These are phyloP conservation scores for Orbilia ellipsospora DNA, from an alignment of 2,329 filamentous ascomycete genomes.

Conservation along the genomic window DNA sequence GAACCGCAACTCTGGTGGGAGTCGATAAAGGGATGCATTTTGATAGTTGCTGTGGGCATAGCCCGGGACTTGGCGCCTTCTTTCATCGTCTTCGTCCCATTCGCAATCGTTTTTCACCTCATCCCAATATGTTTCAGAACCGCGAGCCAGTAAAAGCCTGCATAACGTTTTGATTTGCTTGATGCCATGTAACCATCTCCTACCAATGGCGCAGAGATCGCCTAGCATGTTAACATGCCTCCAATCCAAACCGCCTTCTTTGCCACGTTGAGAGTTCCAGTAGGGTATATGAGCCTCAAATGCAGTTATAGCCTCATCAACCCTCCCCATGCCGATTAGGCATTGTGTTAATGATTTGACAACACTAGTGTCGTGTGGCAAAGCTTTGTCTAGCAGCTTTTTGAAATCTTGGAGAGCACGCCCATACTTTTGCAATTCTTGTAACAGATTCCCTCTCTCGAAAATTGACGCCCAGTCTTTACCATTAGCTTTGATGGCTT, in stretches of 20 bases:
- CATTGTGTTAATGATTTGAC: constrained; percentile 61
- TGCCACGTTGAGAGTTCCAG: constrained; percentile 61
- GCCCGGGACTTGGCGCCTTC: constrained; percentile 70
- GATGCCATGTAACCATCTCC: constrained; percentile 74
- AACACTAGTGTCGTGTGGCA: constrained; percentile 65
- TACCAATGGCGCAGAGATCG: constrained; percentile 77
- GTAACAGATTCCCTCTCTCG: constrained; percentile 70
- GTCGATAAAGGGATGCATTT: constrained; percentile 70
- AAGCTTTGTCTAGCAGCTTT: constrained; percentile 70
- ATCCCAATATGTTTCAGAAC: constrained; percentile 82
- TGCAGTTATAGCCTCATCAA: constrained; percentile 60
- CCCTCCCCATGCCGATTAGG: constrained; percentile 61
- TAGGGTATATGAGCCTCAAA: constrained; percentile 61
- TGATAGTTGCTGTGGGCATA: constrained; percentile 65
- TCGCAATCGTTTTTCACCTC: constrained; percentile 81
- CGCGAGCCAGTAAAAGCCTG: constrained; percentile 83
- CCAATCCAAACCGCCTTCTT: constrained; percentile 71
- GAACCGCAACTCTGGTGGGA: constrained; percentile 81
- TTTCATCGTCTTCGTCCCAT: constrained; percentile 80
- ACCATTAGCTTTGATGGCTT: constrained; percentile 70
- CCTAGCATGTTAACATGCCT: constrained; percentile 86
- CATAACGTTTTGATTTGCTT: constrained; percentile 76
- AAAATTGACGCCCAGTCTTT: constrained; percentile 70
- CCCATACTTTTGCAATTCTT: constrained; percentile 68
- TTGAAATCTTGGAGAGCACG: constrained; percentile 66